Percentiles rank a stretch among this genome's conserved stretches.
Conservation (phyloP, 2,329 filamentous ascomycete species). For the Mollisiaceae sp. region DNA sequence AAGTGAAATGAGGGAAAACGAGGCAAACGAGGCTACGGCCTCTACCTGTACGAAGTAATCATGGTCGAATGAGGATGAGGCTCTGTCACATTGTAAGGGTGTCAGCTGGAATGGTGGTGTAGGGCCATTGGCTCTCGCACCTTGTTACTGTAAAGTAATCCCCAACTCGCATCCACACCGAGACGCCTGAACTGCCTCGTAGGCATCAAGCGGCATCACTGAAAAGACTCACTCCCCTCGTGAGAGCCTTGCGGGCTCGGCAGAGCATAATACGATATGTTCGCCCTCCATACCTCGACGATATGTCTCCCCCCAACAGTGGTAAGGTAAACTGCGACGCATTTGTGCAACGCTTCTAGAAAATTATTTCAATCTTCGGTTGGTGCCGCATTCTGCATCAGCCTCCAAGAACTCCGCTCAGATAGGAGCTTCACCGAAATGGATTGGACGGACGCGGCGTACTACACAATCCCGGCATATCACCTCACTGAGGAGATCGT, state of each 20-base stretch:
- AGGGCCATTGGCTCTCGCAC: too few relatives aligned
- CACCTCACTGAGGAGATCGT: slow-evolving; percentile 15
- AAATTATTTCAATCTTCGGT: not conserved
- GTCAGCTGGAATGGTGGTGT: too few relatives aligned
- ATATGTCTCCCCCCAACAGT: too few relatives aligned
- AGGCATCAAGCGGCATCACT: slow-evolving; percentile 9
- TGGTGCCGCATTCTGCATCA: not conserved
- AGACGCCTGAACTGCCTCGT: slow-evolving; percentile 10
- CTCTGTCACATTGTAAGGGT: too few relatives aligned
- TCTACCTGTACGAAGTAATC: too few relatives aligned
- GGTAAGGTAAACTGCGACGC: too few relatives aligned
- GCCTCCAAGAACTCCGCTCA: not conserved
- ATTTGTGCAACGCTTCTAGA: not conserved
- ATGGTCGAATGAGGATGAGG: too few relatives aligned
- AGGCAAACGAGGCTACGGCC: too few relatives aligned
- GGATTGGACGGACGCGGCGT: not conserved
- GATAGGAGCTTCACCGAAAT: not conserved
- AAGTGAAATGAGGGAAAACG: too few relatives aligned
- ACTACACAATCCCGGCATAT: slow-evolving; percentile 21
- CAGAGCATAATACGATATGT: slow-evolving; percentile 4
- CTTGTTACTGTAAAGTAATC: too few relatives aligned
- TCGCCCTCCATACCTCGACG: not conserved
- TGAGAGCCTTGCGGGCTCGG: not conserved
- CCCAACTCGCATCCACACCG: too few relatives aligned
- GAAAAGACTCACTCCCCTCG: not conserved